Evolutionary conservation across 805 yeast species (phyloP), one percentile per base, ranked within the genome.

Genomic region (Vanderwaltozyma tropicalis): DNA sequence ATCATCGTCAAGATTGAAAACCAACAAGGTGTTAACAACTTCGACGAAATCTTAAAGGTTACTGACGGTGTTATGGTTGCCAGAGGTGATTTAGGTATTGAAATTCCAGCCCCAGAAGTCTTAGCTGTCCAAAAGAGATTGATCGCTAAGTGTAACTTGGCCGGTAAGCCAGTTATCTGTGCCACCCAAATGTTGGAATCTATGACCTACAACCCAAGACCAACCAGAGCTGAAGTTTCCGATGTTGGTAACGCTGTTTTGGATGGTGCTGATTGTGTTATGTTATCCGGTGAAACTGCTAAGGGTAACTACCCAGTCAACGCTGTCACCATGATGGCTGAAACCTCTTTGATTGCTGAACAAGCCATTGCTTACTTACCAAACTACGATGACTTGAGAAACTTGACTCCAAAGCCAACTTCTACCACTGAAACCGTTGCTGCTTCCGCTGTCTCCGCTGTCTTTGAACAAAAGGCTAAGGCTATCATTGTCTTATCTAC

Each of bases 41-140:
- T 92, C 63, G 98, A 92, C 67, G 96, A 85, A 47, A 92, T 92
- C 62, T 78, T 92, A 63, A 65, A 64, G 57, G 95, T 79, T 67
- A 92, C 98, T 47, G 98, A 92, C 64, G 98, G 97, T 74, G 96
- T 92, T 61, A 92, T 92, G 98, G 97, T 92, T 65, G 98, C 98
- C 59, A 82, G 98, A 72, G 98, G 98, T 76, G 98, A 92, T 68
- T 76, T 92, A 59, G 98, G 98, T 76, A 92, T 92, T 61, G 98
- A 92, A 74, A 92, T 92, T 60, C 97, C 97, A 52, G 97, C 98
- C 50, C 89, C 96, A 49, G 94, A 88, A 72, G 98, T 92, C 47
- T 88, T 92, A 66, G 87, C 92, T 57, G 97, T 88, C 55, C 98
- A 92, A 74, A 92, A 92, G 78, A 95, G 88, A 74, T 76, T 92